Conservation (phyloP, 208 protist genomes). For the Leishmania lainsoni region DNA sequence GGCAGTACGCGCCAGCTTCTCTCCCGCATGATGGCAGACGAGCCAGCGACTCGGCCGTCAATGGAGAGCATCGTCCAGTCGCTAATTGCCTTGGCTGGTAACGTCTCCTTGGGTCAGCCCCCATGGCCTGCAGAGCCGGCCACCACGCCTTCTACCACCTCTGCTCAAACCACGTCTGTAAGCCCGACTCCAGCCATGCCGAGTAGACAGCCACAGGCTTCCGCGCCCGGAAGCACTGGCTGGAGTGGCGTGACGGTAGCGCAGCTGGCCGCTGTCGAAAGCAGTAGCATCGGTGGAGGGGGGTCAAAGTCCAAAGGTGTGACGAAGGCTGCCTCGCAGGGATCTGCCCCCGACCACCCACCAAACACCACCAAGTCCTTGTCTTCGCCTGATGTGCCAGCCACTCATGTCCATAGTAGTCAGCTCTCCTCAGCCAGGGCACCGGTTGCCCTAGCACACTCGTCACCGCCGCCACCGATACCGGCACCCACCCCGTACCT, state of each 20-base stretch:
- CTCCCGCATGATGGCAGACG: constrained; percentile 55
- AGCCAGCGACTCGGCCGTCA: constrained; percentile 34
- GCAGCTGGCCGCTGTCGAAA: neutral
- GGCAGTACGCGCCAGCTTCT: constrained; percentile 43
- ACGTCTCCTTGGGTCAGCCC: constrained; percentile 21
- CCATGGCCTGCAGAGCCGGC: constrained; percentile 15
- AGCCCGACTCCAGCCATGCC: neutral
- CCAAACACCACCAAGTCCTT: constrained; percentile 7
- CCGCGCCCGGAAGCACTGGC: neutral
- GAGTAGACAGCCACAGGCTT: neutral
- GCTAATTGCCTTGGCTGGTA: constrained; percentile 29
- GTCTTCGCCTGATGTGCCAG: constrained; percentile 7
- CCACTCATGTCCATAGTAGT: constrained; percentile 13
- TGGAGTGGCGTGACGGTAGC: neutral
- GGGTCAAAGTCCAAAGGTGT: neutral
- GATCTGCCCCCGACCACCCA: neutral
- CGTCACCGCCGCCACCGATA: constrained; percentile 6
- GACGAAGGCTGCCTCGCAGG: neutral
- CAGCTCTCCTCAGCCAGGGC: neutral
- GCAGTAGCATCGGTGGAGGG: neutral
- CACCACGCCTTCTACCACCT: neutral
- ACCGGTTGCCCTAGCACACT: neutral
- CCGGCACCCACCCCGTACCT: constrained; percentile 3
- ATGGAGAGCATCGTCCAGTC: constrained; percentile 43
- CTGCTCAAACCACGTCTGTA: neutral